Conservation (phyloP, 192 early-diverging fungal species). For the Entomortierella parvispora region DNA sequence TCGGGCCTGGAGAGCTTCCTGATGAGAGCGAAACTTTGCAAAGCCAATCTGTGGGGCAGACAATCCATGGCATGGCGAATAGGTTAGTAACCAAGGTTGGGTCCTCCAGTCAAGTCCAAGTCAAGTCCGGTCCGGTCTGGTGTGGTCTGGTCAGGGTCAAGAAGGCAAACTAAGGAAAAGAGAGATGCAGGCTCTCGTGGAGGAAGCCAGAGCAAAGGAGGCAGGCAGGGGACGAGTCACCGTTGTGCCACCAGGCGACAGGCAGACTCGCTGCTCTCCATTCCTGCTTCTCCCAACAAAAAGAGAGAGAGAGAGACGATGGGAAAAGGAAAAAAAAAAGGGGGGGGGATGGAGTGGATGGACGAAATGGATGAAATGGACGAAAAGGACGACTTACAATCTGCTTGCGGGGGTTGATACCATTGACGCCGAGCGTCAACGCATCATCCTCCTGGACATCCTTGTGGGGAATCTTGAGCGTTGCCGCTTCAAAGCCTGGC, state of each 20-base stretch:
- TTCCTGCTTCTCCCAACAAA: slow-evolving; percentile 5
- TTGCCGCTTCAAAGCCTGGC: slow-evolving; percentile 97
- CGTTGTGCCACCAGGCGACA: not conserved
- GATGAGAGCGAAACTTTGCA: slow-evolving; percentile 92
- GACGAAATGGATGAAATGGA: not conserved
- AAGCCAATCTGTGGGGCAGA: slow-evolving; percentile 88
- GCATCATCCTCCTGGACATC: slow-evolving; percentile 68
- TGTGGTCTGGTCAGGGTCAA: too few relatives aligned
- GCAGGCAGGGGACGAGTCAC: too few relatives aligned
- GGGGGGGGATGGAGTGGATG: not conserved
- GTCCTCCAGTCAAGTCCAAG: too few relatives aligned
- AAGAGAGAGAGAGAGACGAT: too few relatives aligned
- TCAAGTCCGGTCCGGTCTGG: too few relatives aligned
- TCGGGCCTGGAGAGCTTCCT: slow-evolving; percentile 92
- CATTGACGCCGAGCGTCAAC: slow-evolving; percentile 58
- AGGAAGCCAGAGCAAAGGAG: too few relatives aligned
- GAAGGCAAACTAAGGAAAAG: not conserved
- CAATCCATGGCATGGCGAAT: slow-evolving; percentile 1
- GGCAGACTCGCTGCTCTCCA: not conserved
- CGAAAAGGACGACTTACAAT: slow-evolving; percentile 73
- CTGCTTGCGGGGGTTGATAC: slow-evolving; percentile 77
- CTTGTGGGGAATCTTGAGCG: slow-evolving; percentile 86
- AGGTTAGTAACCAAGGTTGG: too few relatives aligned
- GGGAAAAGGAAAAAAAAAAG: slow-evolving; percentile 6
- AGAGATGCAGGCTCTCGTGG: too few relatives aligned